Evolutionary conservation across 441 rosid genomes (phyloP).

Genomic region (Aleurites moluccanus): DNA sequence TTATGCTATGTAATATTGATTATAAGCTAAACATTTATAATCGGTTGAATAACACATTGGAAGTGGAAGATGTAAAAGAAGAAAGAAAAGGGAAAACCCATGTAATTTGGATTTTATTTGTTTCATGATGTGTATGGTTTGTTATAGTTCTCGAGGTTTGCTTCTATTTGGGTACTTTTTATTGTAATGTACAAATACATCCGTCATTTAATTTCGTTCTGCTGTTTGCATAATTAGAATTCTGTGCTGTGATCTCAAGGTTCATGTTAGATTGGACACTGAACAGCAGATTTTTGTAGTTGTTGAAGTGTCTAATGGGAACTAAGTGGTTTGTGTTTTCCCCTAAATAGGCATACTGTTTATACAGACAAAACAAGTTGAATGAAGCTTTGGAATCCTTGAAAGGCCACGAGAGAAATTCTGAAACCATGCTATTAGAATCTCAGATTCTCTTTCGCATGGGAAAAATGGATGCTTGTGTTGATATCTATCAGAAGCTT

Average conservation of each 20-base stretch:
- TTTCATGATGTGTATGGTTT: neutral
- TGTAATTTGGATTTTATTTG: neutral
- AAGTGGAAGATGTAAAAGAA: neutral
- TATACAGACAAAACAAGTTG: constrained; percentile 80
- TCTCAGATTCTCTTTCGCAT: constrained; percentile 82
- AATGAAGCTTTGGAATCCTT: constrained; percentile 67
- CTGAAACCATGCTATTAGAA: constrained; percentile 63
- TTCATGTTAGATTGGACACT: constrained; percentile 6
- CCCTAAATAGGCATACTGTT: constrained; percentile 71
- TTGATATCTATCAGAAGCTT: constrained; percentile 62
- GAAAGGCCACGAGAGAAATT: constrained; percentile 50
- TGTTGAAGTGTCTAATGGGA: neutral
- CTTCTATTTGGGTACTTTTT: neutral
- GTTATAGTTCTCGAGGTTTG: neutral
- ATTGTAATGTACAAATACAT: neutral
- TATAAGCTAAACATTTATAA: neutral
- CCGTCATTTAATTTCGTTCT: neutral
- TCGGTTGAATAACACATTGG: neutral
- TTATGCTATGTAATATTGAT: neutral
- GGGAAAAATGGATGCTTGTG: constrained; percentile 71
- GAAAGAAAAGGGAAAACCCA: neutral
- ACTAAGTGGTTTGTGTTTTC: constrained; percentile 10
- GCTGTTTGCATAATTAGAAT: constrained; percentile 4
- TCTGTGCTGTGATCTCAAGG: neutral
- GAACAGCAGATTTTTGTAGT: neutral